Conservation (phyloP, 441 rosid species). For the Viola pubescens region DNA sequence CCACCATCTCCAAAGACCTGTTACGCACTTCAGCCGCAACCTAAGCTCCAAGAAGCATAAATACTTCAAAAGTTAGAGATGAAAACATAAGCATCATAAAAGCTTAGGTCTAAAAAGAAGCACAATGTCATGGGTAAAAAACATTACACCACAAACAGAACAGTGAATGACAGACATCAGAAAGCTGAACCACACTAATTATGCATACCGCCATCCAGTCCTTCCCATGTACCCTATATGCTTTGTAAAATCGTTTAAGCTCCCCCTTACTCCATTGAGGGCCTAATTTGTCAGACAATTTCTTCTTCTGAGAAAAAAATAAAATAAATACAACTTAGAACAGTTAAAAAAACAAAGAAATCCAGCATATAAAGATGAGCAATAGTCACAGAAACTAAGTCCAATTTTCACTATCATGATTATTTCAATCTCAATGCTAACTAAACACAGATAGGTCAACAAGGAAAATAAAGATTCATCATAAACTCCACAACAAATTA, state of each 20-base stretch:
- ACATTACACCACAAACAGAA: neutral
- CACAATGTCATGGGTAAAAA: neutral
- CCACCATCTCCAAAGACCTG: slow-evolving; percentile 82
- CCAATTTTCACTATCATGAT: neutral
- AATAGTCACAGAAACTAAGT: slow-evolving; percentile 1
- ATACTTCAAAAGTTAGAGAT: slow-evolving; percentile 2
- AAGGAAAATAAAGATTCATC: neutral
- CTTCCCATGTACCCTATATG: slow-evolving; percentile 62
- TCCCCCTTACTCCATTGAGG: slow-evolving; percentile 79
- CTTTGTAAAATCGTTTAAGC: slow-evolving; percentile 74
- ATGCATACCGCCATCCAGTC: slow-evolving; percentile 73
- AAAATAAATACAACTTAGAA: neutral
- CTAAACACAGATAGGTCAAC: neutral
- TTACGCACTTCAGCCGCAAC: slow-evolving; percentile 60
- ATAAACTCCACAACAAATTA: neutral
- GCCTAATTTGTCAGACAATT: slow-evolving; percentile 66
- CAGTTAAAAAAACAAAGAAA: no score
- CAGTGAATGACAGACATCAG: neutral
- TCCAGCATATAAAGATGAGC: neutral
- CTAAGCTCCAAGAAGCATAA: slow-evolving; percentile 30
- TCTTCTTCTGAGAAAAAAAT: slow-evolving; percentile 44
- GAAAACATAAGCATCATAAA: neutral
- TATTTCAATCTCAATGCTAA: neutral
- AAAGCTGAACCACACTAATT: neutral
- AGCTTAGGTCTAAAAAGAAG: neutral